Conservation (phyloP, 371 early-diverging fungal genomes). For the Actinomortierella ambigua region DNA sequence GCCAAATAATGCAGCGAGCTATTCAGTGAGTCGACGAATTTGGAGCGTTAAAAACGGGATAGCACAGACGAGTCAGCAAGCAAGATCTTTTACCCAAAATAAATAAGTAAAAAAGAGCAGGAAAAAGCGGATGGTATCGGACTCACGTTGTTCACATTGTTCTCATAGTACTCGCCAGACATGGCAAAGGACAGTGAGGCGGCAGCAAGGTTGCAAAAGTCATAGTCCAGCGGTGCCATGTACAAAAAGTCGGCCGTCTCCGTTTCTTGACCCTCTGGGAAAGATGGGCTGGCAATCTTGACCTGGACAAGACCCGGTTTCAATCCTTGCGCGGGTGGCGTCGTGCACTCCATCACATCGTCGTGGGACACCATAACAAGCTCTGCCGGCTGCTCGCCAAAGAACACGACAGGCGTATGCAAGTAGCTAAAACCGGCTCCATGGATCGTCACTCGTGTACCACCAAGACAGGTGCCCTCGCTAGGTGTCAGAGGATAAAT, state of each 20-base stretch:
- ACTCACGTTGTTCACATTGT: conserved; percentile 25
- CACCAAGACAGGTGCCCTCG: conserved; percentile 41
- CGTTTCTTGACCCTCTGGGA: conserved; percentile 6
- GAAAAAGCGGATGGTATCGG: no score
- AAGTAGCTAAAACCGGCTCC: conserved; percentile 33
- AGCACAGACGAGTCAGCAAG: no score
- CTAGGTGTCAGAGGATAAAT: conserved; percentile 42
- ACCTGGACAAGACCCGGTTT: conserved; percentile 41
- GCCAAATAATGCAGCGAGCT: conserved; percentile 31
- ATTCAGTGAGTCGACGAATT: background rate
- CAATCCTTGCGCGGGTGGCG: conserved; percentile 33
- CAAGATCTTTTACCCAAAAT: background rate
- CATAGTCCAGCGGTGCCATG: conserved; percentile 39
- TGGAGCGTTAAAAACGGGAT: no score
- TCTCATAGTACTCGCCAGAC: conserved; percentile 38
- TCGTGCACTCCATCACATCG: conserved; percentile 47
- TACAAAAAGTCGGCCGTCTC: conserved; percentile 37
- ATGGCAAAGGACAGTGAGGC: conserved; percentile 41
- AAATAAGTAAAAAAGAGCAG: no score
- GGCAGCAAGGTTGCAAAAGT: conserved; percentile 38
- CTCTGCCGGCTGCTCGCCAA: conserved; percentile 38
- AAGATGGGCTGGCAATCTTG: conserved; percentile 21
- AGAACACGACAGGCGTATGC: conserved; percentile 37
- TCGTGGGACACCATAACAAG: conserved; percentile 40
- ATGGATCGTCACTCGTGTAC: conserved; percentile 41